Base-by-base conservation (phyloP, 768 basidiomycete genomes). In the Cantharellus anzutake region DNA sequence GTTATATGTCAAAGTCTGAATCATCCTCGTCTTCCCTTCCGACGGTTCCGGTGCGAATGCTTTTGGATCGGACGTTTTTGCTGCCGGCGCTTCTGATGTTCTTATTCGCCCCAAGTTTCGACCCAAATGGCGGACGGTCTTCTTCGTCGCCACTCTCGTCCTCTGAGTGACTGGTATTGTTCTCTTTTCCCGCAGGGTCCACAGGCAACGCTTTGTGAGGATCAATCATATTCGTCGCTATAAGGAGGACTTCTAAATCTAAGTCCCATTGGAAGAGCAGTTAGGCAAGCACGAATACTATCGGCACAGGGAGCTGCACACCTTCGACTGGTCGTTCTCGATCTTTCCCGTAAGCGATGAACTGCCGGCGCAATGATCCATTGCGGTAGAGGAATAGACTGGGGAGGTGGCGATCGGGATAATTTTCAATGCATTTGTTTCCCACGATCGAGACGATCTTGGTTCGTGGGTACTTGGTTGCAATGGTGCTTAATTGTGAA, bases 391-490 rank as follows among this genome's bases (percentile, higher is more conserved):
- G 73, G 64, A 99, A 82, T 60, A 98, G 73, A 76, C 94, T 98
- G 1, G 96, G 96, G 44, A 91, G 71, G 57, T 91, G 82, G 42
- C 79, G 75, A 65, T 97, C 96, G 11, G 93, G 94, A 41, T 98
- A 82, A 70, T 97, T 84, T n/a, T 87, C 82, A 65, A 99, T 96
- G 73, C 91, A 94, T 70, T 91, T 91, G 72, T 88, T 80, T 42
- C 92, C 91, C 2, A 92, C 81, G 65, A 98, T 98, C 5, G 88
- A 90, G 62, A 97, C 85, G 65, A 99, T 96, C 72, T 98, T 98
- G 5, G 92, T 87, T 53, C 84, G 83, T 2, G 92, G 88, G 69
- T 94, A 84, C 58, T 80, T 79, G n/a, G 73, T 74, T 2, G 96
- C 90, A 3, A 99, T 75, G 0, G 74, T 75, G 3, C 74, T 75